Evolutionary conservation across 202 grass and related monocot species (phyloP), one percentile per base, ranked within the genome.

Genomic region (Schoenoplectus tabernaemontani): DNA sequence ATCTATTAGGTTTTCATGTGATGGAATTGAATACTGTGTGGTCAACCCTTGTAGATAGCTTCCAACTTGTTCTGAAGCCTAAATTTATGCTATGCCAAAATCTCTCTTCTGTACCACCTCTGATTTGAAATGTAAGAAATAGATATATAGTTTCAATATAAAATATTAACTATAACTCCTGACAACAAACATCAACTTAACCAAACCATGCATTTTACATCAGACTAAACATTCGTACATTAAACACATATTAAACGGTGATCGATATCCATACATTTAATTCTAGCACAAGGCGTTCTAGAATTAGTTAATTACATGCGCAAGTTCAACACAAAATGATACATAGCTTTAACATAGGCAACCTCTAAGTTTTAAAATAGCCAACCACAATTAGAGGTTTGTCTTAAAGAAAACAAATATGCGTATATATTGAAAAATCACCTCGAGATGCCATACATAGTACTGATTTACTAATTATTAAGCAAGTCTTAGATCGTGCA

Each of bases 401-500:
- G 13, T 73, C 69, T 34, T 74, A 74, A n/a, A 34, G 24, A 34
- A 16, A 62, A 19, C 36, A 68, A 74, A 32, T 26, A 32, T 17
- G 34, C 28, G 19, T 15, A 74, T 72, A 72, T 16, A 13, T 17
- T 51, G 46, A 74, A 53, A 53, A n/a, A 74, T 24, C 9, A 32
- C 47, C 24, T 74, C 34, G 46, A 74, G 23, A 51, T 34, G 47
- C 70, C 70, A 74, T 50, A 53, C 33, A 54, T 28, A 51, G 36
- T 53, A 51, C 17, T 19, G 8, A 66, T 17, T 5, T 17, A 5
- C n/a, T n/a, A n/a, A n/a, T n/a, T 33, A 82, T 70, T 72, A 97
- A 51, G 86, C 91, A 50, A 98, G 91, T 46, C 91, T 89, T 5
- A 98, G 89, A 39, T 98, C 89, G 30, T 97, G 89, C n/a, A 81